Evolutionary conservation across 768 basidiomycete genomes (phyloP).

Genomic region (Serendipita vermifera): DNA sequence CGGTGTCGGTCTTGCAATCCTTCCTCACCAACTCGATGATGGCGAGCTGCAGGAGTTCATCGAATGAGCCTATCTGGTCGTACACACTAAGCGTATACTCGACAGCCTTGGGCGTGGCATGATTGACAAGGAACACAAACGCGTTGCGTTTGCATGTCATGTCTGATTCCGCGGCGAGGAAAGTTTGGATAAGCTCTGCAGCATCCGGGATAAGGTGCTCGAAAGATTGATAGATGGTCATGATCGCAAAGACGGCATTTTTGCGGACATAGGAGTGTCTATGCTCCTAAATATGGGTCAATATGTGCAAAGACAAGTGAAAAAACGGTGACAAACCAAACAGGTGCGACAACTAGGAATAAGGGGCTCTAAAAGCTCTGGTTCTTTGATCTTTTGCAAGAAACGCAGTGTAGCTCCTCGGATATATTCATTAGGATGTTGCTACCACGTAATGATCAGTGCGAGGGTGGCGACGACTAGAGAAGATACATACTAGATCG

Average conservation of each 20-base stretch:
- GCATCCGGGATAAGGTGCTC: constrained; percentile 94
- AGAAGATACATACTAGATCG: constrained; percentile 57
- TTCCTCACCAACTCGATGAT: constrained; percentile 86
- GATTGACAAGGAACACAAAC: constrained; percentile 76
- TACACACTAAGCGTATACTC: constrained; percentile 80
- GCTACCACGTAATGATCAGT: constrained; percentile 34
- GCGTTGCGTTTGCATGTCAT: constrained; percentile 95
- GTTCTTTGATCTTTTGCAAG: constrained; percentile 90
- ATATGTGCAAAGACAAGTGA: constrained; percentile 17
- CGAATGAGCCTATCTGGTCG: constrained; percentile 67
- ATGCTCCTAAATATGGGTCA: constrained; percentile 51
- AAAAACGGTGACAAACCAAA: constrained; percentile 31
- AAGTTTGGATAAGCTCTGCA: constrained; percentile 89
- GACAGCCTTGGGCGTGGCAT: constrained; percentile 77
- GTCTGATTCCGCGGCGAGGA: constrained; percentile 91
- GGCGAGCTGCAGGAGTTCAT: constrained; percentile 90
- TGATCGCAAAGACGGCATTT: constrained; percentile 94
- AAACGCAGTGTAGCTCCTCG: constrained; percentile 95
- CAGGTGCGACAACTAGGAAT: constrained; percentile 87
- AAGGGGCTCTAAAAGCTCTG: constrained; percentile 89
- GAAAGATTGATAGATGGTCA: constrained; percentile 86
- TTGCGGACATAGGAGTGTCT: constrained; percentile 96
- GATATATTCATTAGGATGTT: constrained; percentile 99
- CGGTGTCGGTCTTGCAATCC: constrained; percentile 77
- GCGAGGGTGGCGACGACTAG: constrained; percentile 9